These are phyloP conservation scores for Trypanosoma melophagium DNA, from an alignment of 208 protist species.

Conservation along the genomic window DNA sequence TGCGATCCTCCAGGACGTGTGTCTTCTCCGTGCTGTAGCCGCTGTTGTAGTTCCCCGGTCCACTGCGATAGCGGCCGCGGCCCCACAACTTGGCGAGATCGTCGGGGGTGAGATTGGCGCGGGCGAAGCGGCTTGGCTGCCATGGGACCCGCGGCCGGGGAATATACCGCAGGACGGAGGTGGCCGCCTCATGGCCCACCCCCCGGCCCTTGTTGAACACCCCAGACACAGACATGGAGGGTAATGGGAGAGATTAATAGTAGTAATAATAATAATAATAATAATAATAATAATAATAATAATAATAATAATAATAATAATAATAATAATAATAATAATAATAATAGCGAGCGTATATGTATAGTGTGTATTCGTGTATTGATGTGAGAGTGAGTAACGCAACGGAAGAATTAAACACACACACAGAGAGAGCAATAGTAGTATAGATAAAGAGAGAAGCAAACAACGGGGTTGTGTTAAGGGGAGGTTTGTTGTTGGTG, in stretches of 20 bases:
- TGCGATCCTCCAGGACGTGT: constrained; percentile 79
- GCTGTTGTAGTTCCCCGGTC: constrained; percentile 87
- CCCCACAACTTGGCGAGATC: constrained; percentile 81
- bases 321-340: too few relatives aligned
- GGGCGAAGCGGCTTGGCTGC: constrained; percentile 86
- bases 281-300: background rate
- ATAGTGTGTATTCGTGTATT: too few relatives aligned
- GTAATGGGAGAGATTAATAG: background rate
- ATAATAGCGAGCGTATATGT: too few relatives aligned
- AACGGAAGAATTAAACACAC: too few relatives aligned
- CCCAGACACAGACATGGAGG: constrained; percentile 71
- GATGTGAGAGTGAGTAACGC: too few relatives aligned
- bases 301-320: too few relatives aligned
- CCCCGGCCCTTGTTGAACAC: constrained; percentile 73
- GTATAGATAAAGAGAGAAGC: too few relatives aligned
- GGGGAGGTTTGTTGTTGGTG: too few relatives aligned
- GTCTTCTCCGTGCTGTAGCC: constrained; percentile 87
- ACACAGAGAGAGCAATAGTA: too few relatives aligned
- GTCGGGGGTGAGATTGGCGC: constrained; percentile 71
- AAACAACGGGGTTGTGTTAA: too few relatives aligned
- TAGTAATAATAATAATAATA: background rate
- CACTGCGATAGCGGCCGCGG: constrained; percentile 71
- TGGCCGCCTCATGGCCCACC: constrained; percentile 59
- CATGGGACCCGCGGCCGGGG: constrained; percentile 84
- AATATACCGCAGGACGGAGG: constrained; percentile 79